Evolutionary conservation across 2,329 filamentous ascomycete genomes (phyloP).

Genomic region (Phyllachora maydis): DNA sequence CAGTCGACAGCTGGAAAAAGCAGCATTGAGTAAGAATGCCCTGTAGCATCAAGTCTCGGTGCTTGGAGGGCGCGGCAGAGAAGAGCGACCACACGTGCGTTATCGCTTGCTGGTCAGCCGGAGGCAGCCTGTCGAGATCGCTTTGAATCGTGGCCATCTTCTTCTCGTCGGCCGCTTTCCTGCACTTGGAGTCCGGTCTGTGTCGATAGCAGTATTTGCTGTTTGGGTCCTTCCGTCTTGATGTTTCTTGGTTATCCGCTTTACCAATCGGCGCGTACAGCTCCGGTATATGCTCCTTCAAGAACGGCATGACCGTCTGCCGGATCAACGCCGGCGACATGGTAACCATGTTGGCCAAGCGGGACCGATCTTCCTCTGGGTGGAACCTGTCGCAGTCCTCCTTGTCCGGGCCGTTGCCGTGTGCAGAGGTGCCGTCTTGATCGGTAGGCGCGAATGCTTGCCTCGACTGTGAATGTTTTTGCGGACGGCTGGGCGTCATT

Average conservation of each 20-base stretch:
- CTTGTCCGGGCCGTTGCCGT: constrained; percentile 6
- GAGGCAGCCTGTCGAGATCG: constrained; percentile 8
- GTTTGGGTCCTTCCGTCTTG: constrained; percentile 36
- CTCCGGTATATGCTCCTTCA: constrained; percentile 75
- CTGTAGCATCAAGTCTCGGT: constrained; percentile 89
- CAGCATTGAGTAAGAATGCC: constrained; percentile 93
- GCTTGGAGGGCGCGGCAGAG: constrained; percentile 82
- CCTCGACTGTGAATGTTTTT: no score
- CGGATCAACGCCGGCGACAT: constrained; percentile 47
- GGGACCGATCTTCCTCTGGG: constrained; percentile 23
- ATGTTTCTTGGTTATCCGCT: constrained; percentile 19
- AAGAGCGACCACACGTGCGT: constrained; percentile 96
- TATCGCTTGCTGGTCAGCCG: constrained; percentile 71
- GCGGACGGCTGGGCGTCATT: no score
- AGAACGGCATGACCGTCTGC: constrained; percentile 69
- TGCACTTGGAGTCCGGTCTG: constrained; percentile 80
- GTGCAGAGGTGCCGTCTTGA: constrained; percentile 1
- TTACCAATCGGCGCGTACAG: constrained; percentile 68
- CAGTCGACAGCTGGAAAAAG: constrained; percentile 86
- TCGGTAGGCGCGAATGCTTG: not conserved
- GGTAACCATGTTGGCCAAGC: constrained; percentile 23
- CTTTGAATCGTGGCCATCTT: constrained; percentile 91
- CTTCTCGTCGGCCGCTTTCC: constrained; percentile 78
- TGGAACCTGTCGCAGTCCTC: constrained; percentile 26
- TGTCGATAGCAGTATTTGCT: constrained; percentile 95